phyloP scores from a whole-genome alignment of 140 eudicot genomes.

The Oenanthe javanica region DNA sequence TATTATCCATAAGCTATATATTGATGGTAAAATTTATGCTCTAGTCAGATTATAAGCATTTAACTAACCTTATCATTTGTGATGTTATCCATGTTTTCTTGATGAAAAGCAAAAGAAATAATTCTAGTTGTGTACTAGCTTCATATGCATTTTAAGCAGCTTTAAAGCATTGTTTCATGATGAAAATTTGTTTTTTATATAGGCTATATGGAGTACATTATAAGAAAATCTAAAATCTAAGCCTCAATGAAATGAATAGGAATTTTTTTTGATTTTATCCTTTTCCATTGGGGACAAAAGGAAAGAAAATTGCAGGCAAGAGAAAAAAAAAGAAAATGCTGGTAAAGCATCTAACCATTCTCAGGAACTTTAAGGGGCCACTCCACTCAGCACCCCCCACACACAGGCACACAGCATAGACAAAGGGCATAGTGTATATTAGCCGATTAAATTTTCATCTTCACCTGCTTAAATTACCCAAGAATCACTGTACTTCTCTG shows the following conservation, averaged over 20 bases:
- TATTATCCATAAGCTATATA: background rate
- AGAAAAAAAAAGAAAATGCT: background rate
- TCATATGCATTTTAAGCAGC: background rate
- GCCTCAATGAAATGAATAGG: background rate
- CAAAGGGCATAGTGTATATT: background rate
- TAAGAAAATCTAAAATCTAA: background rate
- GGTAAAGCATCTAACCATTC: slow-evolving; percentile 1
- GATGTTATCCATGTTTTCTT: background rate
- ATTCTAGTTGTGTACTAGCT: background rate
- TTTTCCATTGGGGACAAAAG: background rate
- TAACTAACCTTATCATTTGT: background rate
- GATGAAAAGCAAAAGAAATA: background rate
- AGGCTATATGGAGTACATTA: background rate
- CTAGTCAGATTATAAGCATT: background rate
- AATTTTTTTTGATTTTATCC: no score
- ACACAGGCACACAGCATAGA: background rate
- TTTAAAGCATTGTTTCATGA: background rate
- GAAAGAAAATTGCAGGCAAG: background rate
- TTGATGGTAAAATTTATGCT: background rate
- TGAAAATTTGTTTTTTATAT: background rate
- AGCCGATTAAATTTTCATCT: background rate
- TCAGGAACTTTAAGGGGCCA: background rate
- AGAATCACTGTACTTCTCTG: background rate
- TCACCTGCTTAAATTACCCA: background rate
- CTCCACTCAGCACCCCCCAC: background rate